phyloP scores from a whole-genome alignment of 2,329 filamentous ascomycete species.

The Juglanconis juglandina region DNA sequence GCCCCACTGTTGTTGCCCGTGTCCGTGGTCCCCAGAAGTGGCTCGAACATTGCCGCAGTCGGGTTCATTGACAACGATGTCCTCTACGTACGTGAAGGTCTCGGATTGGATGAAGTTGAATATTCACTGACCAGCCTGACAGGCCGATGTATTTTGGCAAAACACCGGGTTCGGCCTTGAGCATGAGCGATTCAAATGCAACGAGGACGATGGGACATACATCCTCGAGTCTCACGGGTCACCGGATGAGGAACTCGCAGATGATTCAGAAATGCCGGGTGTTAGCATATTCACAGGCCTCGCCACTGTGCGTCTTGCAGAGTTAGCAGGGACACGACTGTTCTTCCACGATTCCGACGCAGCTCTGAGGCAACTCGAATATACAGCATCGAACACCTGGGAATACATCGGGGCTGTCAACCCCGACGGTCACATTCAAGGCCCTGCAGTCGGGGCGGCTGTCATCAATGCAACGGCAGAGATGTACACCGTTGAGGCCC shows the following conservation, averaged over 20 bases:
- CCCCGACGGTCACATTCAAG: constrained; percentile 3
- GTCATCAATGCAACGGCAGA: neutral
- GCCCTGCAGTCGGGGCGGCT: neutral
- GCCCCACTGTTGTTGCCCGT: neutral
- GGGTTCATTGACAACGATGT: neutral
- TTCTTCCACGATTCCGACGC: constrained; percentile 3
- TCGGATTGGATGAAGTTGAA: neutral
- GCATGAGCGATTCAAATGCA: constrained; percentile 4
- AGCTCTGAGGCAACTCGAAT: neutral
- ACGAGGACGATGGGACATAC: neutral
- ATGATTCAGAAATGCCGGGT: neutral
- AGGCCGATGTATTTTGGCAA: constrained; percentile 5
- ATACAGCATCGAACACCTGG: neutral
- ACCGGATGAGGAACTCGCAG: neutral
- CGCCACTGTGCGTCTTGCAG: neutral
- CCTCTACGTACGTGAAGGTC: neutral
- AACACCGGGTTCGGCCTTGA: neutral
- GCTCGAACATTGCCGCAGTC: constrained; percentile 4
- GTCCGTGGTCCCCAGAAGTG: neutral
- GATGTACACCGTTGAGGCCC: constrained; percentile 2
- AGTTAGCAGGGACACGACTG: neutral
- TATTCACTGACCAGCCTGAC: no score
- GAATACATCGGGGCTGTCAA: neutral
- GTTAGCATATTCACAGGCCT: neutral
- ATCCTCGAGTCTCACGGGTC: neutral